Base-by-base conservation (phyloP, 2,329 filamentous ascomycete genomes). In the Paraphoma sp. region DNA sequence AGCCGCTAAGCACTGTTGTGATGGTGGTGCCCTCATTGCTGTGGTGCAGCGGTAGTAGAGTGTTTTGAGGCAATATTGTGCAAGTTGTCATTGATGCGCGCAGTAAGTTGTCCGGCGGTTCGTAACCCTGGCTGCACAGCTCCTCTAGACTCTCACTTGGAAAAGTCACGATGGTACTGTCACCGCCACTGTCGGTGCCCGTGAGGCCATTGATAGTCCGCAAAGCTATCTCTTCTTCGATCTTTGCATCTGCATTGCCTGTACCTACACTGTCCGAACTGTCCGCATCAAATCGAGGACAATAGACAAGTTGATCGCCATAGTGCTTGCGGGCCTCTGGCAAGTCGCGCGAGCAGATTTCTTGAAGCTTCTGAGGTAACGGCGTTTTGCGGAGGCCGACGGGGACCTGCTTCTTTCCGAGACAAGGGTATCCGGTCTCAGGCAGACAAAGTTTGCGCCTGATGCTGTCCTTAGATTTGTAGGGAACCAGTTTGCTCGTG, bases 11-110 rank as follows among this genome's bases (percentile, higher is more conserved):
- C 2, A 71, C 42, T 1, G 60, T 66, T 4, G 48, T 54, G 48
- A 56, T 61, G 4, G 56, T 64, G 6, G 38, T 59, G 9, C 60
- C 51, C 40, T 67, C 68, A 17, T 61, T 65, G 40, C 52, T 60
- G 46, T 67, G 63, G 17, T 68, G 55, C 6, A 69, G 51, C 1
- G 51, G 16, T 1, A 63, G 14, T 1, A 60, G 47, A 4, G 48
- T 52, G 30, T 58, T 44, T 18, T 23, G 14, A 1, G 61, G 52
- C 9, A 68, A 8, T 1, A 69, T 43, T 4, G 31, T 53, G 11
- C 51, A 59, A 0, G 30, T 47, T 18, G 45, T 59, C n/a, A 38
- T 43, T 7, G 53, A 45, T 28, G 57, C 45, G 10, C 29, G 44
- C 8, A 67, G 45, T 4, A 47, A 9, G 10, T 60, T 44, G 0